Conservation (phyloP, 2,329 filamentous ascomycete species). For the Neodidymelliopsis sp. region DNA sequence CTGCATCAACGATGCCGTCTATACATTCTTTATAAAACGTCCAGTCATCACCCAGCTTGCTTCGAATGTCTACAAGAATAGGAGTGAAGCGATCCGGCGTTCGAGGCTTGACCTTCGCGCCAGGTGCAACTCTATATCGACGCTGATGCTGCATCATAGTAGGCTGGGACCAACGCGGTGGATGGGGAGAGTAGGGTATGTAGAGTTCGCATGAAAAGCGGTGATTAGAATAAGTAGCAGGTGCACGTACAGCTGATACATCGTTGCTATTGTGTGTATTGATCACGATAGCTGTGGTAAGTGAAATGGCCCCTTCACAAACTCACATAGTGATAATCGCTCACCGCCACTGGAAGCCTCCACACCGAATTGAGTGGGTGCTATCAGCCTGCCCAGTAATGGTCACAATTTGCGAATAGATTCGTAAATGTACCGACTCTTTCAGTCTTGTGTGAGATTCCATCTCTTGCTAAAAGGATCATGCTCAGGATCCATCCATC, state of each 20-base stretch:
- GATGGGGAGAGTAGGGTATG: not conserved
- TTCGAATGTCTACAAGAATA: conserved; percentile 19
- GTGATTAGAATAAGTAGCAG: not conserved
- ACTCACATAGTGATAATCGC: not conserved
- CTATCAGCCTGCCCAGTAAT: no score
- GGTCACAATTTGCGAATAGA: no score
- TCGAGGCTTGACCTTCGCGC: not conserved
- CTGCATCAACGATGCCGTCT: conserved; percentile 7
- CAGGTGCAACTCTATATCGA: not conserved
- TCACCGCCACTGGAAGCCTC: no score
- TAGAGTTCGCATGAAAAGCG: not conserved
- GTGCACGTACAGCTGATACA: not conserved
- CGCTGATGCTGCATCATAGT: conserved; percentile 1
- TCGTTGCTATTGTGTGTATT: conserved; percentile 1
- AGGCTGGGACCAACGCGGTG: not conserved
- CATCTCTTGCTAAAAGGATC: conserved; percentile 63
- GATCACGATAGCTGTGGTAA: not conserved
- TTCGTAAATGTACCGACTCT: no score
- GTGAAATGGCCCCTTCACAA: not conserved
- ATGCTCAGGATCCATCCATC: conserved; percentile 56
- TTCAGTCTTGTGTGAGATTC: conserved; percentile 8
- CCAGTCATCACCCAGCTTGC: conserved; percentile 20
- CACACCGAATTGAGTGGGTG: no score
- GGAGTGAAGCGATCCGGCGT: conserved; percentile 1
- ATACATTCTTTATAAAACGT: conserved; percentile 27